These are phyloP conservation scores for Parathielavia hyrcaniae DNA, from an alignment of 495 filamentous ascomycete genomes.

Conservation along the genomic window DNA sequence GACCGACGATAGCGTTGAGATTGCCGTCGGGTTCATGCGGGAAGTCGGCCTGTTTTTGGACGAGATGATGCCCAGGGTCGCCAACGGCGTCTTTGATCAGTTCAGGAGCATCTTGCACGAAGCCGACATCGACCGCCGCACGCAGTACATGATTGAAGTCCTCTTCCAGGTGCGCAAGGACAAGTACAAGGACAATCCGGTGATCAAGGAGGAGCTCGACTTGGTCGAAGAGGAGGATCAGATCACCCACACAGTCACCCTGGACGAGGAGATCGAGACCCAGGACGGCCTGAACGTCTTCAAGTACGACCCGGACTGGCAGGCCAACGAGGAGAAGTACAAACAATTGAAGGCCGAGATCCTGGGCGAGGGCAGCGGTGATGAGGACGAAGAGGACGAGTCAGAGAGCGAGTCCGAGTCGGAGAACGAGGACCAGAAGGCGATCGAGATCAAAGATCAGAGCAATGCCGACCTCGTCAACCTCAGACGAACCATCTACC, in stretches of 20 bases:
- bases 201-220: conserved; percentile 88
- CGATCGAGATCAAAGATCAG: conserved; percentile 93
- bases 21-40: conserved; percentile 83
- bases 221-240: conserved; percentile 96
- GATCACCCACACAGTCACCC: conserved; percentile 74
- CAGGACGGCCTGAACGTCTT: conserved; percentile 90
- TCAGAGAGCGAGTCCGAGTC: conserved; percentile 76
- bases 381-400: conserved; percentile 63
- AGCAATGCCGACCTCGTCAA: conserved; percentile 93
- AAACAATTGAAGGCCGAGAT: conserved; percentile 87
- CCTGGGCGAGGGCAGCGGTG: conserved; percentile 80
- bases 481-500: conserved; percentile 86
- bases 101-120: conserved; percentile 93
- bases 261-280: conserved; percentile 76
- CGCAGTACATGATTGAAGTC: conserved; percentile 98
- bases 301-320: conserved; percentile 85
- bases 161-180: conserved; percentile 96
- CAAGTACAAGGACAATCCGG: conserved; percentile 88
- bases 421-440: conserved; percentile 60
- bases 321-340: conserved; percentile 87
- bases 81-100: conserved; percentile 86
- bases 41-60: conserved; percentile 92
- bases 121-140: conserved; percentile 89
- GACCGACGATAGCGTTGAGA: conserved; percentile 96
- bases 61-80: conserved; percentile 82